Evolutionary conservation across 768 basidiomycete species (phyloP).

Genomic region (Collybia sp.): DNA sequence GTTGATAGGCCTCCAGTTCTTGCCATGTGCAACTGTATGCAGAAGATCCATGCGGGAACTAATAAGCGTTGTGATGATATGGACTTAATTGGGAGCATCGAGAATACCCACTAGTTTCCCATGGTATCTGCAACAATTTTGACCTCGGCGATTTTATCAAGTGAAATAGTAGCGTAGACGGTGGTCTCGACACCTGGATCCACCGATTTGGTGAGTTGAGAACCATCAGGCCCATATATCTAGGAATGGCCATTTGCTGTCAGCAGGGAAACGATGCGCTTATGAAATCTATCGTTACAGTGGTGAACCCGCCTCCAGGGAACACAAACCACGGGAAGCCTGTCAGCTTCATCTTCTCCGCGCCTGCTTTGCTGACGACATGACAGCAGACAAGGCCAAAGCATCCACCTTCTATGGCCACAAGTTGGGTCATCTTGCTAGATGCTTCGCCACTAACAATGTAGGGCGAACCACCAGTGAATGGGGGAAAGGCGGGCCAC

Average conservation of each 20-base stretch:
- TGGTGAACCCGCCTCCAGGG: constrained; percentile 21
- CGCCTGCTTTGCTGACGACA: constrained; percentile 20
- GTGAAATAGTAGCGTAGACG: constrained; percentile 21
- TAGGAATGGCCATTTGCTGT: neutral
- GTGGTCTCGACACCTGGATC: constrained; percentile 21
- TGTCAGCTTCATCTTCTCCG: constrained; percentile 21
- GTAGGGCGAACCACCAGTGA: constrained; percentile 19
- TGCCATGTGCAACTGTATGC: constrained; percentile 20
- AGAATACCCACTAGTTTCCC: constrained; percentile 18
- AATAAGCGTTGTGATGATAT: neutral
- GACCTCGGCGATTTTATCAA: constrained; percentile 22
- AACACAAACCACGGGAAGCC: constrained; percentile 24
- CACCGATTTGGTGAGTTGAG: constrained; percentile 13
- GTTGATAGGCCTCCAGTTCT: constrained; percentile 18
- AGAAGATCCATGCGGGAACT: constrained; percentile 20
- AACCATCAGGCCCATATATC: constrained; percentile 27
- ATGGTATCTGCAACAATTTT: constrained; percentile 20
- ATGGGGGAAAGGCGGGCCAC: constrained; percentile 24
- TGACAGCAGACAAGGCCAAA: constrained; percentile 23
- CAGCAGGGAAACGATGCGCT: too few relatives aligned
- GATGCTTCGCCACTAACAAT: constrained; percentile 23
- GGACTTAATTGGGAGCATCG: too few relatives aligned
- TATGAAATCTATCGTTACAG: constrained; percentile 2
- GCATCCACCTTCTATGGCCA: constrained; percentile 24
- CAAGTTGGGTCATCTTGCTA: constrained; percentile 22